phyloP scores from a whole-genome alignment of 2,329 filamentous ascomycete species.

The Cytospora piceae region DNA sequence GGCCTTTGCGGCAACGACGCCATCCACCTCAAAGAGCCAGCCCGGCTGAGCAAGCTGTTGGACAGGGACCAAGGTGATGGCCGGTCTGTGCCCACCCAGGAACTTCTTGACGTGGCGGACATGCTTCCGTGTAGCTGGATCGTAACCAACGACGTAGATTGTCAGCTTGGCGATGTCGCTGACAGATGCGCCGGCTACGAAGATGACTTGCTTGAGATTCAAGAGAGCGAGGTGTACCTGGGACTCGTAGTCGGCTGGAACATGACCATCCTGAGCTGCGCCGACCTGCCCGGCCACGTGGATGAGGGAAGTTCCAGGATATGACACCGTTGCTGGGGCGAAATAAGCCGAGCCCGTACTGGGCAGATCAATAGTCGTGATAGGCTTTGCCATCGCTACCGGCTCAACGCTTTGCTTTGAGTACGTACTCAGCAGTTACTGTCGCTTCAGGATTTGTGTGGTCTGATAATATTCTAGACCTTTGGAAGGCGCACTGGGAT shows the following conservation, averaged over 20 bases:
- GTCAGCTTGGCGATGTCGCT: constrained; percentile 47
- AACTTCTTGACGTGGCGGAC: constrained; percentile 43
- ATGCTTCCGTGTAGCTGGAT: constrained; percentile 43
- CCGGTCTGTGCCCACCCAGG: constrained; percentile 44
- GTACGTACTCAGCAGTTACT: too few species aligned
- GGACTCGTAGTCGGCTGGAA: constrained; percentile 45
- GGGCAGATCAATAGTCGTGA: constrained; percentile 28
- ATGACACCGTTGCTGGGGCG: constrained; percentile 33
- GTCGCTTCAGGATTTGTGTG: too few species aligned
- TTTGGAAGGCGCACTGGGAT: too few species aligned
- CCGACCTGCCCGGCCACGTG: constrained; percentile 43
- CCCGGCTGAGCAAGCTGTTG: constrained; percentile 42
- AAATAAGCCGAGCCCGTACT: constrained; percentile 32
- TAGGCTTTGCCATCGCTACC: not conserved
- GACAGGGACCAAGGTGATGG: constrained; percentile 49
- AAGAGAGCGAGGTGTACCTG: constrained; percentile 46
- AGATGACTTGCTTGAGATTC: constrained; percentile 43
- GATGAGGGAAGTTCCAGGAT: constrained; percentile 5
- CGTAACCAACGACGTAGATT: constrained; percentile 50
- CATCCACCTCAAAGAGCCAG: constrained; percentile 50
- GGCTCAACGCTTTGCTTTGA: too few species aligned
- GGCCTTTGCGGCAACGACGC: constrained; percentile 38
- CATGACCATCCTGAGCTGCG: constrained; percentile 37
- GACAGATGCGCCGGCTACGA: constrained; percentile 42
- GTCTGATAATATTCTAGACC: too few species aligned